These are phyloP conservation scores for Suillus cothurnatus DNA, from an alignment of 768 basidiomycete species.

Conservation along the genomic window DNA sequence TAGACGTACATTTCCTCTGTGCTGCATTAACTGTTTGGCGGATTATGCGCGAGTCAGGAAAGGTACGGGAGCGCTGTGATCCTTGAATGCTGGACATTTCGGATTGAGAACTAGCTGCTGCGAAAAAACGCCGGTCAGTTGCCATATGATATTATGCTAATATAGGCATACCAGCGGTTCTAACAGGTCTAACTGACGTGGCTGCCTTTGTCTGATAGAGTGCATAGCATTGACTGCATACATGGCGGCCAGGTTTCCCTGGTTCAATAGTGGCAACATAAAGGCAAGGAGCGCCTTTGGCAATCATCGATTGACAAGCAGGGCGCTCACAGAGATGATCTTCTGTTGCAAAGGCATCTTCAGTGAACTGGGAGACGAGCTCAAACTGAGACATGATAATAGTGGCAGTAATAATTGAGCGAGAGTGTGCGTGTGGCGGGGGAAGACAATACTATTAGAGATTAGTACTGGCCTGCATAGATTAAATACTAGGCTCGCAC, in stretches of 20 bases:
- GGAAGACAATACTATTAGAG: too few relatives aligned
- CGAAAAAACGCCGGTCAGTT: background rate
- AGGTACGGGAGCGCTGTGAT: background rate
- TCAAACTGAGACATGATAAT: background rate
- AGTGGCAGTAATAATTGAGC: too few relatives aligned
- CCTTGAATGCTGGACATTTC: too few relatives aligned
- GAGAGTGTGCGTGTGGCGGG: too few relatives aligned
- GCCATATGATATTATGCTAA: background rate
- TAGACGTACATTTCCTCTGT: background rate
- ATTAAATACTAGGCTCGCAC: too few relatives aligned
- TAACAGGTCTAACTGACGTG: background rate
- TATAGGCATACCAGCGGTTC: background rate
- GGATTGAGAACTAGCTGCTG: background rate
- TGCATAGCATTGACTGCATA: background rate
- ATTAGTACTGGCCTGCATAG: too few relatives aligned
- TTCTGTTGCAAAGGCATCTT: background rate
- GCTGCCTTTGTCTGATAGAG: background rate
- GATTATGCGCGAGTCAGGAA: background rate
- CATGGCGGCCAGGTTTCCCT: background rate
- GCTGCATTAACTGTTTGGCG: conserved; percentile 1
- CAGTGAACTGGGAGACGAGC: background rate
- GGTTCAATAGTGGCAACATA: background rate
- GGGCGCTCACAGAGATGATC: background rate
- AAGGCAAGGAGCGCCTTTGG: background rate
- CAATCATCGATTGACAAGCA: background rate